A percentile compares a stretch with the other conserved stretches of the same genome.
phyloP scores from a whole-genome alignment of 192 early-diverging fungal species.

The Coemansia sp. region DNA sequence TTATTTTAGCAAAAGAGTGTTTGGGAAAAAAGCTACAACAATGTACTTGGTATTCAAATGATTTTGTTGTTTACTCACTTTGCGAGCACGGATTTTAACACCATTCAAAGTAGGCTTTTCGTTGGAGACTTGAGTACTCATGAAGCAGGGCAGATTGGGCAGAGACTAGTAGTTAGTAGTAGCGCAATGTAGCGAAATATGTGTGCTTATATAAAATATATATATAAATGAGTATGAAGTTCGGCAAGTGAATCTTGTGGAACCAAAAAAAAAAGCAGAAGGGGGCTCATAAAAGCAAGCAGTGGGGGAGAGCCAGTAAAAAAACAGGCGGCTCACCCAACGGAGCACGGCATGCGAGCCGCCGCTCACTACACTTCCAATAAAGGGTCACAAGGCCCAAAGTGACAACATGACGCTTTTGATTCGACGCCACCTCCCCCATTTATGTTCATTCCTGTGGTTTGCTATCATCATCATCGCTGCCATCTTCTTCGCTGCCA shows the following conservation, averaged over 20 bases:
- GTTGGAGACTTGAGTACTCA: slow-evolving; percentile 54
- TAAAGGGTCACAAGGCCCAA: no score
- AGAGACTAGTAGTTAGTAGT: slow-evolving; percentile 11
- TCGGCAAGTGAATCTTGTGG: slow-evolving; percentile 3
- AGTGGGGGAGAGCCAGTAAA: background rate
- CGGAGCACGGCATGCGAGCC: background rate
- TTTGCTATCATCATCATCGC: background rate
- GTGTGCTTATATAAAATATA: background rate
- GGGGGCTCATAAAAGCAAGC: slow-evolving; percentile 7
- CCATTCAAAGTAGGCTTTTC: slow-evolving; percentile 59
- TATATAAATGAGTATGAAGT: background rate
- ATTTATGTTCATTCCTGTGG: background rate
- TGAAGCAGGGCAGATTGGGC: slow-evolving; percentile 28
- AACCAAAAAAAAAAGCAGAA: slow-evolving; percentile 8
- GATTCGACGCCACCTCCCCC: background rate
- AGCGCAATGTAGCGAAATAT: background rate
- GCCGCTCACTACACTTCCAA: background rate
- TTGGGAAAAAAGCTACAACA: background rate
- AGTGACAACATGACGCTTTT: no score
- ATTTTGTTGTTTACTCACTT: slow-evolving; percentile 23
- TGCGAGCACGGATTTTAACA: slow-evolving; percentile 54
- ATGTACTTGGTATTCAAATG: background rate
- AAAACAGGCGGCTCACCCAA: slow-evolving; percentile 1
- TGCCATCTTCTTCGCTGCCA: background rate
- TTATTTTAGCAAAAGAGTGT: background rate